These are phyloP conservation scores for Spergularia azorica DNA, from an alignment of 179 eudicot species.

Conservation along the genomic window DNA sequence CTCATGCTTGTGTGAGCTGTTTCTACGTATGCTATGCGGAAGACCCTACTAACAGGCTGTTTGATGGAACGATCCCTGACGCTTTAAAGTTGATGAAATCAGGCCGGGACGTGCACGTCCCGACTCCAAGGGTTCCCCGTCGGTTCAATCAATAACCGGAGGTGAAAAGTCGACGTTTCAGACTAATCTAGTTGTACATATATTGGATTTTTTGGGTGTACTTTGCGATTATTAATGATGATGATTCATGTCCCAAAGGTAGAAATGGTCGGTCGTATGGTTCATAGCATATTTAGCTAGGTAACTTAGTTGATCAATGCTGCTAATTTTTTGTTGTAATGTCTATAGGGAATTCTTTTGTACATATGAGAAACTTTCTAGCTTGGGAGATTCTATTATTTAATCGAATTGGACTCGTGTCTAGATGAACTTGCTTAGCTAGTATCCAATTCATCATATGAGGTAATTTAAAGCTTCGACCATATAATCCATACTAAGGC, in stretches of 20 bases:
- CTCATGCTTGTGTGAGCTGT: constrained; percentile 97
- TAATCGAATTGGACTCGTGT: too few relatives aligned
- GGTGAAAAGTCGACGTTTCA: not conserved
- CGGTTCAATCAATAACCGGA: constrained; percentile 31
- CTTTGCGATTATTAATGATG: not conserved
- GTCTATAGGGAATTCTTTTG: constrained; percentile 23
- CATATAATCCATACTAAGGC: too few relatives aligned
- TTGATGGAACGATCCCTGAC: constrained; percentile 62
- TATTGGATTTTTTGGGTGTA: constrained; percentile 6
- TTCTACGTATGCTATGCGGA: constrained; percentile 97
- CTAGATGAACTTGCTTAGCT: too few relatives aligned
- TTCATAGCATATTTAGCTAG: constrained; percentile 7
- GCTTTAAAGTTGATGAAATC: constrained; percentile 47
- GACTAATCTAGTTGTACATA: constrained; percentile 8
- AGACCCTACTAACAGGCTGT: constrained; percentile 69
- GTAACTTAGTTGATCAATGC: not conserved
- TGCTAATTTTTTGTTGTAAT: not conserved
- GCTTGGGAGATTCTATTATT: too few relatives aligned
- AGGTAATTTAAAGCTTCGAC: too few relatives aligned
- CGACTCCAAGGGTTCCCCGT: constrained; percentile 80
- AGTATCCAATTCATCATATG: too few relatives aligned
- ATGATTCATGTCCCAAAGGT: not conserved
- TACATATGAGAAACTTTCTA: constrained; percentile 12
- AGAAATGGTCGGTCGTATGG: not conserved
- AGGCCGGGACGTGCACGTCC: constrained; percentile 55